These are phyloP conservation scores for Salvia miltiorrhiza DNA, from an alignment of 257 asterid species.

Conservation along the genomic window DNA sequence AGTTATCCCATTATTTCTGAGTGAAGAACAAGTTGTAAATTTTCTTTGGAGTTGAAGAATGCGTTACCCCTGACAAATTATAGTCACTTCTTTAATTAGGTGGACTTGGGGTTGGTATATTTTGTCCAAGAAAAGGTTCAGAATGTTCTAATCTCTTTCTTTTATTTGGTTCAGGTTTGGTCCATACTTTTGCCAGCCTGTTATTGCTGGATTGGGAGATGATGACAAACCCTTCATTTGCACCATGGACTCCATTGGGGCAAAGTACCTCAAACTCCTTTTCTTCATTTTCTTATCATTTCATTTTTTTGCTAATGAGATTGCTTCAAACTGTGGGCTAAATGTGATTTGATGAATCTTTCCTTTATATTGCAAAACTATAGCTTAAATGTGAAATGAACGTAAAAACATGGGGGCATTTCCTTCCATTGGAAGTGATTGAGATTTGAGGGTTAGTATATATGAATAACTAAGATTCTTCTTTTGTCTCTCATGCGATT, in stretches of 20 bases:
- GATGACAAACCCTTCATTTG: conserved; percentile 93
- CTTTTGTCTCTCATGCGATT: not conserved
- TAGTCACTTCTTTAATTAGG: not conserved
- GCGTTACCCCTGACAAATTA: not conserved
- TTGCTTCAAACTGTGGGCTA: not conserved
- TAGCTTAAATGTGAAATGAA: not conserved
- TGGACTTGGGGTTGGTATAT: not conserved
- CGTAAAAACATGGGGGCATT: not conserved
- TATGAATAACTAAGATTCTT: not conserved
- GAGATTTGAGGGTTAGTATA: not conserved
- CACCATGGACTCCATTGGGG: conserved; percentile 98
- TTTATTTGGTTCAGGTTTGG: conserved; percentile 60
- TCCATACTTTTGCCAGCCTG: conserved; percentile 97
- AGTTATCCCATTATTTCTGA: not conserved
- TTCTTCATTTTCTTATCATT: conserved; percentile 5
- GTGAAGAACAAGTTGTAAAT: not conserved
- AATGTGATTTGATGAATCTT: not conserved
- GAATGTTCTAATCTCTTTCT: conserved; percentile 4
- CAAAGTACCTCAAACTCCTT: conserved; percentile 55
- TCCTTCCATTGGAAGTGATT: not conserved
- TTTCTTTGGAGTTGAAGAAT: not conserved
- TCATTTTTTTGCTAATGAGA: not conserved
- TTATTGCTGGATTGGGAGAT: conserved; percentile 92
- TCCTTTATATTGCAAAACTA: not conserved
- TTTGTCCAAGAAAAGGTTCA: not conserved